Evolutionary conservation across 306 rosid species (phyloP), one percentile per base, ranked within the genome.

Genomic region (Quercus wislizeni): DNA sequence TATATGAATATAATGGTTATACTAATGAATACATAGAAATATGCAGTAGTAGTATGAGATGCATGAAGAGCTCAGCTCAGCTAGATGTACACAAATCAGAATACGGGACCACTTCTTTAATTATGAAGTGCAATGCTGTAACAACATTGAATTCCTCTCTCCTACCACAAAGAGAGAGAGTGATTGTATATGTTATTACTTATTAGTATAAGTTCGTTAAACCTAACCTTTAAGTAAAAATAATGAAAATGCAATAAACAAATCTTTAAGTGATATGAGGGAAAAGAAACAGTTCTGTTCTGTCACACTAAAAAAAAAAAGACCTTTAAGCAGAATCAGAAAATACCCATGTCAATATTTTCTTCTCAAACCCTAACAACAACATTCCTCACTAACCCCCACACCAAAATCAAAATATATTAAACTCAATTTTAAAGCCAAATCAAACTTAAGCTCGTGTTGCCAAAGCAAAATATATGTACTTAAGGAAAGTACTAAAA

Each of bases 341-440:
- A 69, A 70, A 78, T 76, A 80, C 54, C 62, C 9, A 43, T n/a
- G 83, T 59, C 35, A 61, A 76, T 21, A 43, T 69, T 69, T 71
- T 75, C 78, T 68, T 69, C 85, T 84, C 83, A 76, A 89, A 83
- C 88, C 87, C 93, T 87, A 91, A 74, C 54, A 49, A 12, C 54
- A 49, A 49, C 80, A 64, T 30, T 71, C 46, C 76, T 61, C 64
- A 35, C 30, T 64, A 71, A 21, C 73, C 71, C 65, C 71, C 85
- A 85, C 86, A 59, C 72, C 30, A 71, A 83, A 82, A 79, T 74
- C 33, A 84, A 81, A 49, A 49, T 49, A 79, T 76, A 85, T 69
- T 57, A 65, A 85, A 85, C 79, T 78, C 82, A 74, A 83, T 76
- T 78, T 77, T 74, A 83, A 80, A 83, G 83, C 85, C 54, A 49